Conservation (phyloP, 768 basidiomycete genomes). For the Hysterangium stoloniferum region DNA sequence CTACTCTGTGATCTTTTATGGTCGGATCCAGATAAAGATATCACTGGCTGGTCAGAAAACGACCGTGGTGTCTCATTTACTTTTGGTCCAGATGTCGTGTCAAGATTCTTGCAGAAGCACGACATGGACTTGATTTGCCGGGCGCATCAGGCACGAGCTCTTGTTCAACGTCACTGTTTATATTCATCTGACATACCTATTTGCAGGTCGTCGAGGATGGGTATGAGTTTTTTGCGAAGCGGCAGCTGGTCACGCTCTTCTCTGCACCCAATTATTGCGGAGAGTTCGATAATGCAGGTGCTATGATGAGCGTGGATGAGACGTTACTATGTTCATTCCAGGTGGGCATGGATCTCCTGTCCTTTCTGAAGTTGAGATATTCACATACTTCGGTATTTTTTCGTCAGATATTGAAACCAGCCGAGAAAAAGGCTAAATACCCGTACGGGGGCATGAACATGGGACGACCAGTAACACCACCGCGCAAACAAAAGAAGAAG, state of each 20-base stretch:
- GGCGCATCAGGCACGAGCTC: slow-evolving; percentile 80
- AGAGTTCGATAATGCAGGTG: slow-evolving; percentile 98
- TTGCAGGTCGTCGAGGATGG: slow-evolving; percentile 93
- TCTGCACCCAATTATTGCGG: slow-evolving; percentile 94
- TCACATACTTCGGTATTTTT: slow-evolving; percentile 1
- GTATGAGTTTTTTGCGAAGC: slow-evolving; percentile 98
- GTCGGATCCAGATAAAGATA: slow-evolving; percentile 99
- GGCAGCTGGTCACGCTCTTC: slow-evolving; percentile 94
- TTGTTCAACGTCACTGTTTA: not conserved
- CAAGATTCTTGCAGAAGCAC: slow-evolving; percentile 97
- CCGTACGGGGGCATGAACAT: slow-evolving; percentile 55
- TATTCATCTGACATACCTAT: slow-evolving; percentile 1
- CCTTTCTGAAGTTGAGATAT: slow-evolving; percentile 1
- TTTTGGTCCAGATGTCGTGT: slow-evolving; percentile 96
- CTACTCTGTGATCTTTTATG: slow-evolving; percentile 93
- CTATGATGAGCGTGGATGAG: slow-evolving; percentile 99
- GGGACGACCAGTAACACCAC: slow-evolving; percentile 80
- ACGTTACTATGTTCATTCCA: slow-evolving; percentile 98
- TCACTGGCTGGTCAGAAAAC: slow-evolving; percentile 99
- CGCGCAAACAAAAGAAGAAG: slow-evolving; percentile 97
- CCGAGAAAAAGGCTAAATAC: slow-evolving; percentile 96
- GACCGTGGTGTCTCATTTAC: slow-evolving; percentile 98
- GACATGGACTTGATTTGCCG: slow-evolving; percentile 99
- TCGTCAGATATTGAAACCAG: slow-evolving; percentile 91
- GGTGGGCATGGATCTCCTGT: slow-evolving; percentile 25